A percentile compares a stretch with the other conserved stretches of the same genome.
Evolutionary conservation across 208 protist genomes (phyloP).

Genomic region (Acanthamoeba castellanii): DNA sequence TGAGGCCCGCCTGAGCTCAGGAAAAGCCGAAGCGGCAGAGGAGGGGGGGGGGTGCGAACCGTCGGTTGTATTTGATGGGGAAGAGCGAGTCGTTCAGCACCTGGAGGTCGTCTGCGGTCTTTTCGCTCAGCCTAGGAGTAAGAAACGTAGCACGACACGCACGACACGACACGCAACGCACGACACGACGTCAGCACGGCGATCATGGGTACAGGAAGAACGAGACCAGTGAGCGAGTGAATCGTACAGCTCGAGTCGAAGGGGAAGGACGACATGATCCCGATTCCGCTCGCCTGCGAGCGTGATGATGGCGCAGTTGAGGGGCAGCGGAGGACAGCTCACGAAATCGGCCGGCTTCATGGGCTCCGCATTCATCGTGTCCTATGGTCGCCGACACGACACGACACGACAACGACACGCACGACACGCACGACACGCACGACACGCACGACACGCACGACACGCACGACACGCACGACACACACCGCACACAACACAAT

Average conservation of each 20-base stretch:
- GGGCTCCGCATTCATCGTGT: neutral
- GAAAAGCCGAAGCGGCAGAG: neutral
- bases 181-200: too few relatives aligned
- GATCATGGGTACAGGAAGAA: neutral
- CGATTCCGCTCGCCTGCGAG: neutral
- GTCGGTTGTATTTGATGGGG: neutral
- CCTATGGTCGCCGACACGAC: too few relatives aligned
- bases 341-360: neutral
- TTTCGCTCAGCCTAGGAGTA: neutral
- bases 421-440: too few relatives aligned
- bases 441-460: too few relatives aligned
- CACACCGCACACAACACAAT: too few relatives aligned
- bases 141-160: too few relatives aligned
- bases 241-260: conserved; percentile 9
- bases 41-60: neutral
- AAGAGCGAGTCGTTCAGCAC: conserved; percentile 4
- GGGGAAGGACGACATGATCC: neutral
- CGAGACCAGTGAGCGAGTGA: neutral
- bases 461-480: too few relatives aligned
- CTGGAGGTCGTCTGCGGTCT: neutral
- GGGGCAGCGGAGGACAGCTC: conserved; percentile 19
- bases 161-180: too few relatives aligned
- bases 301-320: conserved; percentile 1
- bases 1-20: neutral
- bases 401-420: too few relatives aligned